Percentiles rank a stretch among this genome's conserved stretches.
These are phyloP conservation scores for Penicillium concentricum DNA, from an alignment of 2,329 filamentous ascomycete genomes.

Conservation along the genomic window DNA sequence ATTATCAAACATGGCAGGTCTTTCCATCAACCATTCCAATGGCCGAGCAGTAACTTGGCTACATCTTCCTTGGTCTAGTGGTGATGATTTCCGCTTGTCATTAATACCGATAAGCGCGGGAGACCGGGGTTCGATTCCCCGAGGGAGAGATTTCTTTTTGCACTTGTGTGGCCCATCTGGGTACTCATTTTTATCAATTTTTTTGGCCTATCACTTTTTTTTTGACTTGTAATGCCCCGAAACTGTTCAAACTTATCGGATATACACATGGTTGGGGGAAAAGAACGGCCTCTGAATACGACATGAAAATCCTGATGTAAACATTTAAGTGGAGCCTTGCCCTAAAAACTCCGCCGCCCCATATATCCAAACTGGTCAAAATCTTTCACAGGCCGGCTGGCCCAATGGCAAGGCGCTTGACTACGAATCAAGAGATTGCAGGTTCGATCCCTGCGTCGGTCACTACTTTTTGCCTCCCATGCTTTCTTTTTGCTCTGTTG, in stretches of 20 bases:
- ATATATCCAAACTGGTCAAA: neutral
- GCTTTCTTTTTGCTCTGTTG: neutral
- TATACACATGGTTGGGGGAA: neutral
- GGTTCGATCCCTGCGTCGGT: constrained; percentile 47
- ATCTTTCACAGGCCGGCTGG: constrained; percentile 31
- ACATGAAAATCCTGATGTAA: neutral
- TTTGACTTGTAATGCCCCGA: accelerated
- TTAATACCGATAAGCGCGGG: constrained; percentile 30
- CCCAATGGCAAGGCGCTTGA: constrained; percentile 54
- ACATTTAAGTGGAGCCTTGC: neutral
- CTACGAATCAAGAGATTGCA: constrained; percentile 54
- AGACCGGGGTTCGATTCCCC: constrained; percentile 39
- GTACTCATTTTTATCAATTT: neutral
- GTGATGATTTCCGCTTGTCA: constrained; percentile 34
- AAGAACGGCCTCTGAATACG: neutral
- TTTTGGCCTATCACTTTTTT: accelerated
- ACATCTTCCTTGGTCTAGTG: constrained; percentile 32
- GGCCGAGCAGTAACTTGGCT: constrained; percentile 24
- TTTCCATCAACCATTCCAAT: constrained; percentile 23
- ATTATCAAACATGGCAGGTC: too few relatives aligned
- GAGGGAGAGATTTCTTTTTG: constrained; percentile 28
- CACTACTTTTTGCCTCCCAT: constrained; percentile 23
- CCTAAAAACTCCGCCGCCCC: neutral
- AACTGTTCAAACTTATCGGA: neutral
- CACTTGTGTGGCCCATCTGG: neutral